These are phyloP conservation scores for Pleurotus giganteus DNA, from an alignment of 768 basidiomycete species.

Conservation along the genomic window DNA sequence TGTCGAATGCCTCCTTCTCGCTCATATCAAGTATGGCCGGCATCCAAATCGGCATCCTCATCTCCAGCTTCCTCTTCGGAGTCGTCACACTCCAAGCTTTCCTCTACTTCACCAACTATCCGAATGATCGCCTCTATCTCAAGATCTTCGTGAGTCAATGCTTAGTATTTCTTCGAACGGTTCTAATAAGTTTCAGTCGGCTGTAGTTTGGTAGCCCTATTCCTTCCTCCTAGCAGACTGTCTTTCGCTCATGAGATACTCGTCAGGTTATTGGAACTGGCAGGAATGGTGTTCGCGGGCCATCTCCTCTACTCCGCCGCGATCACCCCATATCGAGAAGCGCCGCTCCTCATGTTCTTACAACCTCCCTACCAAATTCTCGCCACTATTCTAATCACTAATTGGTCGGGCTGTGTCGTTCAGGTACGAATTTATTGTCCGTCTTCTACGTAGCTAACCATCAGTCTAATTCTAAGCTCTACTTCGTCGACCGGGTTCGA, in stretches of 20 bases:
- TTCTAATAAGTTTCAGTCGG: conserved; percentile 1
- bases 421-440: background rate
- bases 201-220: conserved; percentile 5
- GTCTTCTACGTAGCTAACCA: background rate
- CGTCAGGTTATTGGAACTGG: conserved; percentile 24
- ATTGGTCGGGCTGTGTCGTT: conserved; percentile 1
- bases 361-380: background rate
- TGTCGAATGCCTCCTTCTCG: background rate
- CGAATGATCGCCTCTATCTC: conserved; percentile 19
- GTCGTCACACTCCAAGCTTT: conserved; percentile 23
- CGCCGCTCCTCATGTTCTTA: background rate
- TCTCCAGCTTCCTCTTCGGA: conserved; percentile 26
- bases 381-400: background rate
- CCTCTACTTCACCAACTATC: conserved; percentile 21
- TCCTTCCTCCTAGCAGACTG: background rate
- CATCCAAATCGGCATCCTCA: conserved; percentile 21
- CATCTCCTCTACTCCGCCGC: conserved; percentile 30
- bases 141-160: conserved; percentile 19
- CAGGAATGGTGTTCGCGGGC: conserved; percentile 23
- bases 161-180: background rate
- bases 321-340: conserved; percentile 21
- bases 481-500: conserved; percentile 1
- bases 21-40: conserved; percentile 3
- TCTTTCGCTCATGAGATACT: background rate
- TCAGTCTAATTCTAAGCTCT: background rate